Evolutionary conservation across 306 rosid genomes (phyloP).

Genomic region (Potentilla sterilis): DNA sequence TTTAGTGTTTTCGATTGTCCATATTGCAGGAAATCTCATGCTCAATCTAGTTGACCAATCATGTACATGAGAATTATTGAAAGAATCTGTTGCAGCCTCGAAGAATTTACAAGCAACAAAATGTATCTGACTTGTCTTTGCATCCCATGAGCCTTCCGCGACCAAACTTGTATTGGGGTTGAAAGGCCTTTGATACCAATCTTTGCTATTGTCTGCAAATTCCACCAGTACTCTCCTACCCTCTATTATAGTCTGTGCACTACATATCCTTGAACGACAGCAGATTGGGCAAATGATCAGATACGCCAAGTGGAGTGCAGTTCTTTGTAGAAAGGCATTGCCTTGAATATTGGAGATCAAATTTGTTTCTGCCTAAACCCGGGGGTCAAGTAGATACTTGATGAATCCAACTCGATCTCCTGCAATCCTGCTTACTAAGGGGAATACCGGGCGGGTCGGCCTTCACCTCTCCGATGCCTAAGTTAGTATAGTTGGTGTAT

Average conservation of each 20-base stretch:
- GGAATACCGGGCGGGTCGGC: no score
- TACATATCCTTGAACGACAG: slow-evolving; percentile 32
- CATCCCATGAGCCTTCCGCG: slow-evolving; percentile 62
- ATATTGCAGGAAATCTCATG: slow-evolving; percentile 36
- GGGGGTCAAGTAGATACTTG: no score
- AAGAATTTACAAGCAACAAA: slow-evolving; percentile 41
- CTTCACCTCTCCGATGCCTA: no score
- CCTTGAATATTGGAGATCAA: slow-evolving; percentile 38
- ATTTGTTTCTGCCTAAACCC: no score
- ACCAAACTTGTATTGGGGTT: slow-evolving; percentile 32
- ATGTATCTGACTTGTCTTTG: slow-evolving; percentile 24
- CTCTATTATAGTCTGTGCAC: slow-evolving; percentile 18
- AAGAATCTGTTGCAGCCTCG: slow-evolving; percentile 21
- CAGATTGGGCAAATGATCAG: slow-evolving; percentile 22
- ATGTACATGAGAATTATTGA: slow-evolving; percentile 30
- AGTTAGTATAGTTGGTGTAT: no score
- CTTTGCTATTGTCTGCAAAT: slow-evolving; percentile 19
- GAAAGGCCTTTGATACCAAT: slow-evolving; percentile 12
- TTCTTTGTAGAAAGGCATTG: slow-evolving; percentile 40
- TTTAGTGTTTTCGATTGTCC: slow-evolving; percentile 38
- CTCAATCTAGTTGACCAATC: slow-evolving; percentile 46
- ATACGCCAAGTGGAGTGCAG: slow-evolving; percentile 34
- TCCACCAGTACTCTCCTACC: slow-evolving; percentile 28
- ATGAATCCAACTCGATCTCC: no score
- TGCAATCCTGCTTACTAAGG: no score